Base-by-base conservation (phyloP, 1,284 basidiomycete species). In the Trametes pubescens region DNA sequence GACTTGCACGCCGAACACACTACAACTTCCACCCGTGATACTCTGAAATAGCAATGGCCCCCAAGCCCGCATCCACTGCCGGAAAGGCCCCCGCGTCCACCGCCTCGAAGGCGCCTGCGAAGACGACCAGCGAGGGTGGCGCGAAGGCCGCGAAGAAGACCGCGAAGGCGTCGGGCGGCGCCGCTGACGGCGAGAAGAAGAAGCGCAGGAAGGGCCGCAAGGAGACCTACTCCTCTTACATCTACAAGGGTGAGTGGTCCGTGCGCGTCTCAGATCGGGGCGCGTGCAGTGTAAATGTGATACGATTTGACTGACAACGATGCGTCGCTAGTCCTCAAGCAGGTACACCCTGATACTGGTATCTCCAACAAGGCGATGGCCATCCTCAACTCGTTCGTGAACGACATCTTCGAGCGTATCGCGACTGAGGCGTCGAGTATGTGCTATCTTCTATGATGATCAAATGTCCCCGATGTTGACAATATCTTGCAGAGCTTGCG, bases 351-450 rank as follows among this genome's bases (percentile, higher is more conserved):
- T 62, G 96, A 98, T 77, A 97, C 94, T 69, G 96, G 96, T 88
- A 96, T 97, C 79, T 92, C 93, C 66, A 97, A 96, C 89, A 98
- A 96, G 85, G 95, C 95, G 47, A 98, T 98, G 95, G 88, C 91
- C 62, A 93, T 98, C 75, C 81, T 98, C 52, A 97, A 97, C 86
- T 94, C 91, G 61, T 96, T 95, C 68, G 93, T 96, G 73, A 94
- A 94, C 70, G 94, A 96, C 72, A 94, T 97, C 79, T 97, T 96
- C 71, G 95, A 97, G 81, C 91, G 94, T 56, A 95, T 97, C 73
- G 95, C 95, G 16, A 87, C 86, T 46, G 95, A 98, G 78, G 94
- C 93, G 16, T 93, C 91, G 70, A 94, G 86, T 89, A 24, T 35
- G 64, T 65, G 13, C 11, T 10, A 7, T 29, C 22, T 7, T n/a